phyloP scores from a whole-genome alignment of 768 basidiomycete species.

The Sistotremastrum niveocremeum region DNA sequence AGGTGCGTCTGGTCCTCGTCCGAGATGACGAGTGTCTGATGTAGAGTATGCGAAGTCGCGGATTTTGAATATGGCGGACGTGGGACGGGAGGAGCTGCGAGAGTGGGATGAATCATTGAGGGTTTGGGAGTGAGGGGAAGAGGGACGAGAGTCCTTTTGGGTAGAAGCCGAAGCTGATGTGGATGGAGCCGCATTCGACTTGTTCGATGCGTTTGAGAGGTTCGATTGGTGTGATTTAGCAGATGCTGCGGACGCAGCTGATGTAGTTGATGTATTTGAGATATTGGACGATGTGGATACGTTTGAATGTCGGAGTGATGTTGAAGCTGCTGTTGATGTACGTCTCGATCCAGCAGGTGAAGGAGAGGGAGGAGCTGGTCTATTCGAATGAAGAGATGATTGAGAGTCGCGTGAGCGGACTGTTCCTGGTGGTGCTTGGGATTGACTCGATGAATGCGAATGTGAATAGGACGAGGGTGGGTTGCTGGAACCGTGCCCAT shows the following conservation, averaged over 20 bases:
- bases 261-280: background rate
- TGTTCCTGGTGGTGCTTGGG: too few species aligned
- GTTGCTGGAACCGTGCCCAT: too few species aligned
- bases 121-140: background rate
- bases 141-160: slow-evolving; percentile 1
- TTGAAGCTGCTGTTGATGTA: background rate
- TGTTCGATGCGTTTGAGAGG: too few species aligned
- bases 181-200: slow-evolving; percentile 4
- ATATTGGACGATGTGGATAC: background rate
- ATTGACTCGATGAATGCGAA: too few species aligned
- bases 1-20: slow-evolving; percentile 28
- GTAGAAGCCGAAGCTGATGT: slow-evolving; percentile 8
- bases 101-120: background rate
- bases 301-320: background rate
- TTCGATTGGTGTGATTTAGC: too few species aligned
- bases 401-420: too few species aligned
- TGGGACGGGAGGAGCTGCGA: slow-evolving; percentile 5
- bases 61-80: slow-evolving; percentile 24
- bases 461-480: too few species aligned
- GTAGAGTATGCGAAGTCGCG: slow-evolving; percentile 35
- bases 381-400: background rate
- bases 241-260: too few species aligned
- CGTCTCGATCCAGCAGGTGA: background rate
- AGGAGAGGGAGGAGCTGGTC: background rate
- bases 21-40: slow-evolving; percentile 30